Evolutionary conservation across 306 rosid species (phyloP).

Genomic region (Coriaria nepalensis): DNA sequence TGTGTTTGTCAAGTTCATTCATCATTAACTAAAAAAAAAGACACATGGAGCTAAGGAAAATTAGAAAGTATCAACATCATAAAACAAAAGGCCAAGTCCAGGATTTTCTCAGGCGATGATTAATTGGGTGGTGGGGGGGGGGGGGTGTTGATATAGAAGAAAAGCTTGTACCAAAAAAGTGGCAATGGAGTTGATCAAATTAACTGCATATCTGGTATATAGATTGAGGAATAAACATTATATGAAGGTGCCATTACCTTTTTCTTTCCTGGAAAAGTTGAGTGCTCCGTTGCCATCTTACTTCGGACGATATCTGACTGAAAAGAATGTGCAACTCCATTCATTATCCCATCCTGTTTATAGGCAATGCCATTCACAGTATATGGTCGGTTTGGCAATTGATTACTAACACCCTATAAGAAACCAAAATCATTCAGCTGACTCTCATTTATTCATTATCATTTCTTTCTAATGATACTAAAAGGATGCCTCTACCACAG

Average conservation of each 20-base stretch:
- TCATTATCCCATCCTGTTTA: constrained; percentile 32
- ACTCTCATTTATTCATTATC: too few species aligned
- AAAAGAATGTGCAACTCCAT: constrained; percentile 40
- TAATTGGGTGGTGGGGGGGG: neutral
- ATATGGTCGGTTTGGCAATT: constrained; percentile 44
- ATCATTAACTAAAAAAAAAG: constrained; percentile 42
- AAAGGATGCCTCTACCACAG: too few species aligned
- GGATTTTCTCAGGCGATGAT: too few species aligned
- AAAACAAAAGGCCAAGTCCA: too few species aligned
- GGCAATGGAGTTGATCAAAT: too few species aligned
- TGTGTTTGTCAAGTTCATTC: constrained; percentile 88
- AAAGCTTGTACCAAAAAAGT: too few species aligned
- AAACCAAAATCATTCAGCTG: neutral
- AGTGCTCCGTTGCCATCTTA: constrained; percentile 33
- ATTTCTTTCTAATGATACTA: too few species aligned
- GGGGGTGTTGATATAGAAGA: neutral
- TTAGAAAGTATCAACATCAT: neutral
- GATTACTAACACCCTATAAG: constrained; percentile 55
- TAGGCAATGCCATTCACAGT: constrained; percentile 34
- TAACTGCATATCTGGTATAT: too few species aligned
- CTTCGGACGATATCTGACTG: constrained; percentile 27
- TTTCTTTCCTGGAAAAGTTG: constrained; percentile 40
- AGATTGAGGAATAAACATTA: neutral
- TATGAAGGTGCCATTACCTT: constrained; percentile 39
- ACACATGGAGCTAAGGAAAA: constrained; percentile 3